phyloP scores from a whole-genome alignment of 2,329 filamentous ascomycete genomes.

The Mollisia scopiformis region DNA sequence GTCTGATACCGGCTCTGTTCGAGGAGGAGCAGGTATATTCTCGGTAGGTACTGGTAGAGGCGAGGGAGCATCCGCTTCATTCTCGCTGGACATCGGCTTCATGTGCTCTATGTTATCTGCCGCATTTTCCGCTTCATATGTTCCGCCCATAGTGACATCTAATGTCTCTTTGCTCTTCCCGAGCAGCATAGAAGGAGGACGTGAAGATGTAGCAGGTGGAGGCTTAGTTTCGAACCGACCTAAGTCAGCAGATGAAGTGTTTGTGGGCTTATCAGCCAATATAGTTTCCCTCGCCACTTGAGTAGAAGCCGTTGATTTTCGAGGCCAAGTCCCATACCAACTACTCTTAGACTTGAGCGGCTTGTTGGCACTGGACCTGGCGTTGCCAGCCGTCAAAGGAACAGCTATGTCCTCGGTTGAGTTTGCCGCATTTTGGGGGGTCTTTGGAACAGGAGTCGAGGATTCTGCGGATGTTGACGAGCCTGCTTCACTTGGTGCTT shows the following conservation, averaged over 20 bases:
- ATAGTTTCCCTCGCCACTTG: slow-evolving; percentile 65
- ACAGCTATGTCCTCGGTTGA: slow-evolving; percentile 14
- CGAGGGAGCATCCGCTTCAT: background rate
- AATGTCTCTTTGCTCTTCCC: slow-evolving; percentile 39
- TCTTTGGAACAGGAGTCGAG: slow-evolving; percentile 7
- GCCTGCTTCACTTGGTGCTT: slow-evolving; percentile 6
- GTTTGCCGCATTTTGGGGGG: slow-evolving; percentile 5
- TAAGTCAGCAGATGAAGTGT: slow-evolving; percentile 29
- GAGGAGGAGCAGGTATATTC: background rate
- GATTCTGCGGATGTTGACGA: slow-evolving; percentile 10
- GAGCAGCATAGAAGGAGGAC: slow-evolving; percentile 36
- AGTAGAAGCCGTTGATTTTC: slow-evolving; percentile 62
- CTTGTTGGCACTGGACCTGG: slow-evolving; percentile 17
- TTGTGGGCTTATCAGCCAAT: slow-evolving; percentile 48
- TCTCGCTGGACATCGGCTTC: background rate
- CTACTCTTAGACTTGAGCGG: slow-evolving; percentile 41
- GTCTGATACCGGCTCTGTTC: slow-evolving; percentile 9
- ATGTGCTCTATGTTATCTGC: slow-evolving; percentile 3
- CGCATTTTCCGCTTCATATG: slow-evolving; percentile 16
- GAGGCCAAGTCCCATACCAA: slow-evolving; percentile 66
- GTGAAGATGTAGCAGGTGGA: slow-evolving; percentile 16
- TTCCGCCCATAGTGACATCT: slow-evolving; percentile 34
- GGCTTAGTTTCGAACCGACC: slow-evolving; percentile 33
- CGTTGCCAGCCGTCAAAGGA: slow-evolving; percentile 14
- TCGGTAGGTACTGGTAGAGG: background rate